phyloP scores from a whole-genome alignment of 768 basidiomycete genomes.

The Pleurotus cornucopiae region DNA sequence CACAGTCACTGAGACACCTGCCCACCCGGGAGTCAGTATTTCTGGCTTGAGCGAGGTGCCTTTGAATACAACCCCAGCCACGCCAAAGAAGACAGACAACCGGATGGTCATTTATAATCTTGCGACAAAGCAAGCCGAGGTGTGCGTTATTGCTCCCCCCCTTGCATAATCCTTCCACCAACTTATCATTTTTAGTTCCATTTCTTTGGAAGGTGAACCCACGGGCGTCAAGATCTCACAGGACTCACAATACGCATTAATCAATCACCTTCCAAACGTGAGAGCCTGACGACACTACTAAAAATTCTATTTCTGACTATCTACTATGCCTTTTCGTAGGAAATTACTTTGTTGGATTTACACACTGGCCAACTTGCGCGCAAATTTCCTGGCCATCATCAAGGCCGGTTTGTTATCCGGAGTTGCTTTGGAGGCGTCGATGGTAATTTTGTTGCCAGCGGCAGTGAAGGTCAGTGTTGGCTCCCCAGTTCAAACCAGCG shows the following conservation, averaged over 20 bases:
- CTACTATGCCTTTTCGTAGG: constrained; percentile 43
- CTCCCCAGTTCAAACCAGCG: neutral
- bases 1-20: neutral
- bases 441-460: constrained; percentile 86
- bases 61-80: too few species aligned
- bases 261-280: constrained; percentile 86
- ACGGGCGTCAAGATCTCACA: constrained; percentile 85
- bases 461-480: constrained; percentile 79
- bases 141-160: constrained; percentile 43
- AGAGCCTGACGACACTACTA: constrained; percentile 21
- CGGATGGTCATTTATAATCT: constrained; percentile 78
- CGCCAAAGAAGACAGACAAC: constrained; percentile 30
- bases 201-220: constrained; percentile 70
- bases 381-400: constrained; percentile 82
- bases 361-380: constrained; percentile 62
- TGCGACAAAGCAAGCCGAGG: constrained; percentile 57
- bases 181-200: constrained; percentile 39
- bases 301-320: constrained; percentile 3
- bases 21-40: constrained; percentile 11
- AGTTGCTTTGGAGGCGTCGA: constrained; percentile 92
- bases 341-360: constrained; percentile 86
- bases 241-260: constrained; percentile 81
- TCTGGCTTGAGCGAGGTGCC: neutral
- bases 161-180: neutral
- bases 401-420: constrained; percentile 80